These are phyloP conservation scores for Papiliotrema fonsecae DNA, from an alignment of 1,284 basidiomycete genomes.

Conservation along the genomic window DNA sequence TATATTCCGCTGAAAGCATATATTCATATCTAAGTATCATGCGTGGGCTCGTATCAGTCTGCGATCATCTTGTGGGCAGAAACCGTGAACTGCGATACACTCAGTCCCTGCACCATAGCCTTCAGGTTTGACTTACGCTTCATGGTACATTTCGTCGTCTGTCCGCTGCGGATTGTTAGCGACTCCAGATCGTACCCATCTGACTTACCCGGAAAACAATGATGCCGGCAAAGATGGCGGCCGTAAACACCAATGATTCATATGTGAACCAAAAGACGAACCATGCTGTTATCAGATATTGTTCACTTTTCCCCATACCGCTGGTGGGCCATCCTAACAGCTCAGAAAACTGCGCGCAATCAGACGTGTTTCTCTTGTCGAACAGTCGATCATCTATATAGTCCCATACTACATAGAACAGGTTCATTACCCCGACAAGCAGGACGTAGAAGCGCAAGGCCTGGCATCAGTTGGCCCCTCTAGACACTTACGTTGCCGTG, in stretches of 20 bases:
- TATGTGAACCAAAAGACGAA: slow-evolving; percentile 38
- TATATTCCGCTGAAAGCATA: neutral
- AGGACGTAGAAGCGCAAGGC: slow-evolving; percentile 43
- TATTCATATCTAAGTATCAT: neutral
- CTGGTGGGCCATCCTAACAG: slow-evolving; percentile 41
- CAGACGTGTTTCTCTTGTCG: slow-evolving; percentile 44
- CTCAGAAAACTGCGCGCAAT: slow-evolving; percentile 45
- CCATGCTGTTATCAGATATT: slow-evolving; percentile 27
- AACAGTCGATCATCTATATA: slow-evolving; percentile 46
- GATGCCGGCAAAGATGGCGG: slow-evolving; percentile 46
- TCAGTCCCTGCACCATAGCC: neutral
- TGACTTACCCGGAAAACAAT: slow-evolving; percentile 40
- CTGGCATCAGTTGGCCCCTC: slow-evolving; percentile 10
- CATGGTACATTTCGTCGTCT: slow-evolving; percentile 11
- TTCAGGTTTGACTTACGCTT: slow-evolving; percentile 9
- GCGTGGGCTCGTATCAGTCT: neutral
- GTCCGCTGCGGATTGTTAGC: slow-evolving; percentile 11
- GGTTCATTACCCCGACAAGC: slow-evolving; percentile 41
- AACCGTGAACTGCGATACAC: neutral
- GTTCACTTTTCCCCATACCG: slow-evolving; percentile 16
- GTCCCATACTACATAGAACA: slow-evolving; percentile 49
- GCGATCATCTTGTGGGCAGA: slow-evolving; percentile 1
- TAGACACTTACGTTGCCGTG: slow-evolving; percentile 42
- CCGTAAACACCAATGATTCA: slow-evolving; percentile 37
- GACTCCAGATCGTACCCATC: neutral